Conservation (phyloP, 2,329 filamentous ascomycete genomes). For the Cercospora canescens region DNA sequence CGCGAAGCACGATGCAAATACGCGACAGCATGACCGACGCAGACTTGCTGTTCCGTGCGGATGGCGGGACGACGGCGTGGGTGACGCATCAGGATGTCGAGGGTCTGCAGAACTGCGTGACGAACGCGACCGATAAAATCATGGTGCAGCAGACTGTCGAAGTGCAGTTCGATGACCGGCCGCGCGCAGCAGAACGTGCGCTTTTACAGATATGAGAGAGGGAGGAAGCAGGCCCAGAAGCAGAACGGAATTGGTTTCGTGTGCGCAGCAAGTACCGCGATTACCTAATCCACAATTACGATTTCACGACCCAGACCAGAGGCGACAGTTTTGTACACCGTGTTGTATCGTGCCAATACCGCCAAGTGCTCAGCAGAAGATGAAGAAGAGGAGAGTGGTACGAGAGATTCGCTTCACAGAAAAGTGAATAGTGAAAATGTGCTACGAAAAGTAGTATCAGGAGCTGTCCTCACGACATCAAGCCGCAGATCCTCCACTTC, state of each 20-base stretch:
- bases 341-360: background rate
- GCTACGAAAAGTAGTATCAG: slow-evolving; percentile 19
- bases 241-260: background rate
- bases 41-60: slow-evolving; percentile 6
- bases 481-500: slow-evolving; percentile 6
- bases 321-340: background rate
- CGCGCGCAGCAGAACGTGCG: slow-evolving; percentile 6
- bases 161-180: slow-evolving; percentile 16
- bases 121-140: slow-evolving; percentile 18
- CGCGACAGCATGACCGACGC: slow-evolving; percentile 10
- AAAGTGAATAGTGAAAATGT: slow-evolving; percentile 13
- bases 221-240: background rate
- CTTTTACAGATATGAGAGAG: slow-evolving; percentile 4
- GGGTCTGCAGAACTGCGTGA: slow-evolving; percentile 5
- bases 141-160: slow-evolving; percentile 21
- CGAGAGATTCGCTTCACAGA: slow-evolving; percentile 9
- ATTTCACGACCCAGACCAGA: background rate
- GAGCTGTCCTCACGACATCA: slow-evolving; percentile 6
- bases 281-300: background rate
- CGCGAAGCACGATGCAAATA: slow-evolving; percentile 2
- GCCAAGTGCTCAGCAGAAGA: background rate
- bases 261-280: background rate
- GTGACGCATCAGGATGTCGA: slow-evolving; percentile 13
- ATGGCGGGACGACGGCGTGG: slow-evolving; percentile 10
- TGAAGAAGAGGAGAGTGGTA: background rate